phyloP scores from a whole-genome alignment of 371 early-diverging fungal species.

The Mucor indicus region DNA sequence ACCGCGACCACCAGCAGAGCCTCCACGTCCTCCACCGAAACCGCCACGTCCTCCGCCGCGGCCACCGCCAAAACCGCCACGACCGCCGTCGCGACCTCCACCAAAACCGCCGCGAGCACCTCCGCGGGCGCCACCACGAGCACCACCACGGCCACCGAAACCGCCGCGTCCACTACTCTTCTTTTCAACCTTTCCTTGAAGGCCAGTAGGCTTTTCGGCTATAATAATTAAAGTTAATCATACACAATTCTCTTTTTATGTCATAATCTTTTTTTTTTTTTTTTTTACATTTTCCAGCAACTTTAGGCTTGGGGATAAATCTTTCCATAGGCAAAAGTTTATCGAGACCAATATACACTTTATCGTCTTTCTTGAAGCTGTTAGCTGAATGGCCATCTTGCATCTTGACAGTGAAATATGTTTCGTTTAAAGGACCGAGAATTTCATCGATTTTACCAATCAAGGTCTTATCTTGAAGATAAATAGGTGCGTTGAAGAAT shows the following conservation, averaged over 20 bases:
- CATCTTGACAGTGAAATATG: constrained; percentile 95
- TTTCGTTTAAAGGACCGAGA: constrained; percentile 96
- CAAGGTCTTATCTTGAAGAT: constrained; percentile 93
- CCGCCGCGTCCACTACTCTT: constrained; percentile 40
- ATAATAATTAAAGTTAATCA: not conserved
- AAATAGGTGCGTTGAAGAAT: constrained; percentile 99
- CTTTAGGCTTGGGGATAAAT: constrained; percentile 95
- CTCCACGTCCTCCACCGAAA: constrained; percentile 4
- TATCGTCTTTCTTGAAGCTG: constrained; percentile 85
- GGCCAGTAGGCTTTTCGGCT: constrained; percentile 41
- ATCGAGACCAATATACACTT: constrained; percentile 91
- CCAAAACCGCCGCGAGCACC: constrained; percentile 14
- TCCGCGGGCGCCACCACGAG: constrained; percentile 13
- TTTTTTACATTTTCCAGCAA: constrained; percentile 53
- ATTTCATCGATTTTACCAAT: constrained; percentile 99
- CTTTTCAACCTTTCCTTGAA: constrained; percentile 53
- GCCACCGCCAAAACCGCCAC: constrained; percentile 4
- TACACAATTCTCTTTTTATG: not conserved
- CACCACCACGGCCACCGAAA: constrained; percentile 3
- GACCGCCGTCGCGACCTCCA: constrained; percentile 11
- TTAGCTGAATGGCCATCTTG: constrained; percentile 89
- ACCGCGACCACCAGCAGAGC: constrained; percentile 10
- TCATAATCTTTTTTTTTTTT: not conserved
- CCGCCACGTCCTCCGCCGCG: constrained; percentile 3
- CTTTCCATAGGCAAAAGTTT: constrained; percentile 94